A percentile compares a stretch with the other conserved stretches of the same genome.
Conservation (phyloP, 2,329 filamentous ascomycete genomes). For the Mycosphaerella sp. region DNA sequence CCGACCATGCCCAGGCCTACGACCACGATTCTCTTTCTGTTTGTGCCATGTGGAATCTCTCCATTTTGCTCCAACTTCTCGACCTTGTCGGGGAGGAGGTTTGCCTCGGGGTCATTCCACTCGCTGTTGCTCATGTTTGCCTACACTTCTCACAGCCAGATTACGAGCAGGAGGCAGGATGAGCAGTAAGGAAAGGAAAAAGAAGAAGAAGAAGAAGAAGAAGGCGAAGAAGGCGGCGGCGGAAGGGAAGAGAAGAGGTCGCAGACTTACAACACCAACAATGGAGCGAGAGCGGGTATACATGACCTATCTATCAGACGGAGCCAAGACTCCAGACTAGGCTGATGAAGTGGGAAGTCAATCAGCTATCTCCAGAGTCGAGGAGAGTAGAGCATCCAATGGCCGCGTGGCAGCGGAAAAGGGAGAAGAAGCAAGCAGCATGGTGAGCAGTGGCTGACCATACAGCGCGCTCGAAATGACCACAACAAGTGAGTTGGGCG, state of each 20-base stretch:
- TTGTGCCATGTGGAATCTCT: conserved; percentile 32
- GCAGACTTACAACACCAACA: not conserved
- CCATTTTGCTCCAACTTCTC: conserved; percentile 31
- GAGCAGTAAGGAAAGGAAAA: not conserved
- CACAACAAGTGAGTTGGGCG: not conserved
- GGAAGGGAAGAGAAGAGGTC: not conserved
- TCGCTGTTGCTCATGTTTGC: conserved; percentile 39
- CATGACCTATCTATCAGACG: conserved; percentile 8
- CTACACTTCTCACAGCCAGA: not conserved
- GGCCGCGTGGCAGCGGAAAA: conserved; percentile 17
- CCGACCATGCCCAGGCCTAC: conserved; percentile 84
- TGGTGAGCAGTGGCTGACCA: conserved; percentile 8
- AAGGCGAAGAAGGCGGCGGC: too few species aligned
- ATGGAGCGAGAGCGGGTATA: conserved; percentile 5
- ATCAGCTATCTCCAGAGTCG: not conserved
- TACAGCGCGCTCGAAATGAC: conserved; percentile 12
- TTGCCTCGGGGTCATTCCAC: conserved; percentile 44
- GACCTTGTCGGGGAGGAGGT: conserved; percentile 41
- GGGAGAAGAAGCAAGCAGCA: conserved; percentile 1
- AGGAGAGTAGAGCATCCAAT: conserved; percentile 8
- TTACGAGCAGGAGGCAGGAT: not conserved
- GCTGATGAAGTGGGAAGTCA: conserved; percentile 1
- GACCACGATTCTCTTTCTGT: conserved; percentile 66
- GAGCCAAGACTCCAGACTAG: conserved; percentile 10
- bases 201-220: too few species aligned